Evolutionary conservation across 192 early-diverging fungal genomes (phyloP), one percentile per base, ranked within the genome.

Genomic region (Backusella macrospora): DNA sequence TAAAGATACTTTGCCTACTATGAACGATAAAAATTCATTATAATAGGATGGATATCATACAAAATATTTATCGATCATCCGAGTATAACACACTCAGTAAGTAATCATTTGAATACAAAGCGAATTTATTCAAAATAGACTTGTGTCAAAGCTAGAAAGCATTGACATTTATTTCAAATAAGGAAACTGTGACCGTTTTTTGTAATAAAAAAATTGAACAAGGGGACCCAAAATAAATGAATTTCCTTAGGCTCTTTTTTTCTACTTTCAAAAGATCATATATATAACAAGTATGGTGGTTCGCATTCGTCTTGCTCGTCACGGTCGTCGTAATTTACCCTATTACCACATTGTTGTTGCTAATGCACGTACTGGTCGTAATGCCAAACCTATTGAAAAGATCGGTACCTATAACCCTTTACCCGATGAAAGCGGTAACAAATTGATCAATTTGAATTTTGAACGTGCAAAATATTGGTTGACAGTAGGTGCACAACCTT

Each of bases 391-490:
- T 69, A 85, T 99, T 45, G 98, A 98, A 80, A 83, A 91, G 70
- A 85, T 99, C 39, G 98, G 98, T 73, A 94, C 91, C 29, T 99
- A 91, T 84, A 93, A 92, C 78, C 95, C 96, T 38, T 81, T 96
- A 52, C 94, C 96, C n/a, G 81, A 90, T 72, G 74, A 74, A 15
- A 80, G 90, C 16, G 91, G 92, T 23, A 82, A 89, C 65, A 98
- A 98, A 81, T 91, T 93, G 47, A 83, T 99, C 48, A 91, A 93
- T 43, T 82, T 98, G 64, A 91, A 97, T 75, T 86, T 90, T 81
- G 93, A 91, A 44, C 90, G 96, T 42, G 92, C 93, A 80, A 97
- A 98, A 81, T 96, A 99, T 81, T 99, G 98, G 98, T 82, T 99
- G 52, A 92, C 92, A 18, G 95, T 95, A 26, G 98, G 98, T 9